Base-by-base conservation (phyloP, 176 grass and related monocot genomes). In the Eleusine indica region DNA sequence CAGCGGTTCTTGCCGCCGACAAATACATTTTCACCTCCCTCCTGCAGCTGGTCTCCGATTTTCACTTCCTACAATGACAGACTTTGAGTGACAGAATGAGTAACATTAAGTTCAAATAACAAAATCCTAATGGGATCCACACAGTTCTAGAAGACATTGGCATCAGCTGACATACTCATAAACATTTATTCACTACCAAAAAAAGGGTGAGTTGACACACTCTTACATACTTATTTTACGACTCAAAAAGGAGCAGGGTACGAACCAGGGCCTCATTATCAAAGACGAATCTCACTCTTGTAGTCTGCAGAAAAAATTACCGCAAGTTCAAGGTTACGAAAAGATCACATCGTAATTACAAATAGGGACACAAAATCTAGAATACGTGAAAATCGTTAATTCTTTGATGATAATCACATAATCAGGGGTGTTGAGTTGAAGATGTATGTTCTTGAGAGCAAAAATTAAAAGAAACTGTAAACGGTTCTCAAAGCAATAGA, bases 1-100 rank as follows among this genome's bases (percentile, higher is more conserved):
- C 96, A 98, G 19, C 93, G 89, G 76, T 98, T 93, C 83, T 98
- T 95, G 44, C 96, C 96, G 70, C 96, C 93, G 21, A 93, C 96
- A 90, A 98, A 95, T 25, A 98, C 91, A 83, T 98, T 98, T 83
- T 93, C 96, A 46, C 91, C 87, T 29, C 89, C 93, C 75, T 93
- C 88, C 75, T 91, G 68, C 73, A 95, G 78, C 75, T 95, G 92
- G 48, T 90, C 64, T 0, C 96, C 93, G 68, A 92, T 70, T 93
- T 92, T 94, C 49, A 98, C 95, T 79, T 98, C 95, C 95, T 98
- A 42, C 9, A 70, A 58, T 44, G 44, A 64, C 13, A 64, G 0
- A 81, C 61, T 28, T 5, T 75, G 43, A 70, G 68, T 7, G 18
- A n/a, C 62, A 25, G 43, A 16, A 32, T 16, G 19, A 64, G 79